phyloP scores from a whole-genome alignment of 345 rosid species.

The Brassica carinata region DNA sequence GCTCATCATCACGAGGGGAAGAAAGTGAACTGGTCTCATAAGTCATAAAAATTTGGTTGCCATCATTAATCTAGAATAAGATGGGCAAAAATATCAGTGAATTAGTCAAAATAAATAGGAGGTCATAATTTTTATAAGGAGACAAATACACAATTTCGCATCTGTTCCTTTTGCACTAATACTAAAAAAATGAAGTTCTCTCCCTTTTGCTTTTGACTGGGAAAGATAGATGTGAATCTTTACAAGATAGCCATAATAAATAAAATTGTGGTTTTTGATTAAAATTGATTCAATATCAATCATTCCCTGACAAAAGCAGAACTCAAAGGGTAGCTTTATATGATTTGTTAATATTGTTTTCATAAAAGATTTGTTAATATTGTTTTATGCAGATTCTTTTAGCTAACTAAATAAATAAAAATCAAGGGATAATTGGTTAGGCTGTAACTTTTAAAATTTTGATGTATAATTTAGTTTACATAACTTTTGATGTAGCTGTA shows the following conservation, averaged over 20 bases:
- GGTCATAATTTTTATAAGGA: not conserved
- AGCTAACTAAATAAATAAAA: not conserved
- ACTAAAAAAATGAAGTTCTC: not conserved
- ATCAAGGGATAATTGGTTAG: not conserved
- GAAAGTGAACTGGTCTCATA: not conserved
- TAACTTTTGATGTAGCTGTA: not conserved
- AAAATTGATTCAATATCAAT: constrained; percentile 25
- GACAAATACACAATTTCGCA: constrained; percentile 7
- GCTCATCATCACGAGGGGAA: not conserved
- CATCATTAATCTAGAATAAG: not conserved
- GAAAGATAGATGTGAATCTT: constrained; percentile 29
- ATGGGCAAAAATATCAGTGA: not conserved
- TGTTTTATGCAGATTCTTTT: not conserved
- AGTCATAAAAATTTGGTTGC: not conserved
- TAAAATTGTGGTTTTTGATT: not conserved
- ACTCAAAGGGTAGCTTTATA: not conserved
- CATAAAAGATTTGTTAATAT: not conserved
- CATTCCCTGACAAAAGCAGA: not conserved
- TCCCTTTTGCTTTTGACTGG: not conserved
- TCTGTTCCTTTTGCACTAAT: constrained; percentile 8
- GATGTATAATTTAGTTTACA: not conserved
- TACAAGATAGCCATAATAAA: constrained; percentile 1
- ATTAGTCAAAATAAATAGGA: constrained; percentile 4
- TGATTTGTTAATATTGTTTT: not conserved
- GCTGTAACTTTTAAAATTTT: not conserved